Base-by-base conservation (phyloP, 148 eudicot species). In the Pharnaceum exiguum region DNA sequence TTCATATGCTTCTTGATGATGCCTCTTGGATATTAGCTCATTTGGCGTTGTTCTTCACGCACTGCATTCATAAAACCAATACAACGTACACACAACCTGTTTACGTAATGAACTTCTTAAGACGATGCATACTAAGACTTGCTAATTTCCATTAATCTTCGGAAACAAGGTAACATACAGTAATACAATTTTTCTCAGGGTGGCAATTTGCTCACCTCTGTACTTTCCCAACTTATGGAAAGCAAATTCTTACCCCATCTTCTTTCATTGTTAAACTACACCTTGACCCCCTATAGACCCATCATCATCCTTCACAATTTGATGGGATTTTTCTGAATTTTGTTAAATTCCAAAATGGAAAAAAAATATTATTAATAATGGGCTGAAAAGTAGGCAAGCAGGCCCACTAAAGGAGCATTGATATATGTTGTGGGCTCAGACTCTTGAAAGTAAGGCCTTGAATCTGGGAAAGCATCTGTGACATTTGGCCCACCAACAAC, bases 371-470 rank as follows among this genome's bases (percentile, higher is more conserved):
- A 56, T 80, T 81, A 84, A 49, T 63, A 57, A 63, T 85, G 94
- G 81, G 81, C 76, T 9, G 90, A 70, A 67, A 93, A 93, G 69
- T 73, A 93, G 19, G 77, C 96, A 13, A 94, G 64, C n/a, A 94
- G 71, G 74, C 99, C 99, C 76, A 94, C 95, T 4, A 94, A 56
- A 15, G 99, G 99, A 2, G 99, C 99, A 54, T 94, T 94, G 5
- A 89, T 82, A 42, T 94, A 94, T 2, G 99, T 94, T 3, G 99
- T 86, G 75, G 99, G 99, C 79, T 89, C 96, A 0, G 99, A 78
- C 51, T 94, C 89, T 57, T 86, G 87, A 50, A 84, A 86, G 62
- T 50, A 81, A 1, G 96, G 87, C 85, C 99, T 86, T 0, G 96
- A 84, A 67, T 94, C 99, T 0, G 96, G 91, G 35, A 89, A 89